A percentile compares a stretch with the other conserved stretches of the same genome.
Conservation (phyloP, 2,329 filamentous ascomycete genomes). For the Aspergillus vadensis region DNA sequence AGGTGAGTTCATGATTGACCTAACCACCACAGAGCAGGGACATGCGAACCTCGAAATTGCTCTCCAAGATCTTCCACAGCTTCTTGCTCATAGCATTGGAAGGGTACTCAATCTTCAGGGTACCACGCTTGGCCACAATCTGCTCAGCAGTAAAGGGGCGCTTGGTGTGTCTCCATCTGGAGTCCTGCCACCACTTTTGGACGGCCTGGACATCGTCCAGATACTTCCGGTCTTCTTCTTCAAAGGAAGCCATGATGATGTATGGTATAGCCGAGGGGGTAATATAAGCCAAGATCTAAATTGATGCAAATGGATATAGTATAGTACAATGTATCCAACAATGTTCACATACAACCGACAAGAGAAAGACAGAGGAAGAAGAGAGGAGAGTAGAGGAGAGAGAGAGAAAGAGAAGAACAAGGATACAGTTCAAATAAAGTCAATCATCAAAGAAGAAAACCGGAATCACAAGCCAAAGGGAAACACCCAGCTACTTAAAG, state of each 20-base stretch:
- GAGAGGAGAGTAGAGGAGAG: constrained; percentile 9
- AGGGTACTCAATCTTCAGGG: constrained; percentile 85
- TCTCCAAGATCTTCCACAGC: constrained; percentile 87
- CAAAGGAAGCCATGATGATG: constrained; percentile 46
- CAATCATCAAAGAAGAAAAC: background rate
- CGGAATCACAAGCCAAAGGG: constrained; percentile 34
- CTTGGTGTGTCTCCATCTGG: constrained; percentile 90
- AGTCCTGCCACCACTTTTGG: constrained; percentile 91
- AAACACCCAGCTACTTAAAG: constrained; percentile 32
- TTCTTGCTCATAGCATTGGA: constrained; percentile 91
- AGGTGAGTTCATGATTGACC: background rate
- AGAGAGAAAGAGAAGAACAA: constrained; percentile 3
- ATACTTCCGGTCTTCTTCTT: constrained; percentile 74
- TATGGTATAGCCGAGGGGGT: constrained; percentile 1
- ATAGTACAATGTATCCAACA: background rate
- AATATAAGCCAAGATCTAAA: constrained; percentile 4
- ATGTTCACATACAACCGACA: background rate
- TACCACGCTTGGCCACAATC: constrained; percentile 93
- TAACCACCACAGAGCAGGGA: background rate
- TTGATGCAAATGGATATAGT: constrained; percentile 11
- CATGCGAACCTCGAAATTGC: constrained; percentile 71
- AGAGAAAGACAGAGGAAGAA: constrained; percentile 5
- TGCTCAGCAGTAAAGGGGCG: constrained; percentile 93
- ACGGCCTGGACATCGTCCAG: constrained; percentile 81
- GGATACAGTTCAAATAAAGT: background rate